Evolutionary conservation across 2,329 filamentous ascomycete genomes (phyloP), one percentile per base, ranked within the genome.

Genomic region (Penicillium sp.): DNA sequence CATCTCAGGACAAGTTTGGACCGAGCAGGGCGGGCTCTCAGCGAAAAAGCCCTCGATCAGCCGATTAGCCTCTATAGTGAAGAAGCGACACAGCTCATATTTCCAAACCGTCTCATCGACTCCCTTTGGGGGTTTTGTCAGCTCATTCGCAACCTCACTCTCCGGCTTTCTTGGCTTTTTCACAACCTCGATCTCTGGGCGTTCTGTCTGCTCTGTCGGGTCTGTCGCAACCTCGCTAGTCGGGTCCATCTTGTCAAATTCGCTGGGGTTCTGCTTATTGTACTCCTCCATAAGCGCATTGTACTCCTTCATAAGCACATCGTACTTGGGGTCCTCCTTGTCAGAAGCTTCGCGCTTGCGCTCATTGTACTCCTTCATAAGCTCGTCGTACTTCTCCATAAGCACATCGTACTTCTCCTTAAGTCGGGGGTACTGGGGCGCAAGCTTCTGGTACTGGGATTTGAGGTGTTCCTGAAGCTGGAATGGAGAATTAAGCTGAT

Each of bases 381-480:
- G 38, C 24, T 15, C 24, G 4, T 29, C 38, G 10, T 41, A 28
- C 24, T 41, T 41, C n/a, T 41, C 38, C 38, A 41, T 29, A 41
- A 41, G 38, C n/a, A 19, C 10, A 41, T 41, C 38, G 24, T 41
- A 41, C n/a, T 29, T 41, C 10, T 41, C 38, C 24, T 19, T 17
- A 13, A 41, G 38, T 29, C 28, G 12, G 13, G 38, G 17, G 38
- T 41, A 41, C n/a, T 28, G 10, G 24, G 38, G 6, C 1, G 88
- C 95, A 66, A 87, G 84, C 66, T 85, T 77, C 69, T 90, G 83
- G 73, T 97, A 88, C 15, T 96, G 80, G 32, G 93, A 88, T 69
- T 94, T 91, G 48, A 98, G 84, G 65, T 98, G 91, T 72, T 98
- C 93, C 70, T 96, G 94, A 17, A 97, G 81, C 69, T 96, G 93